Conservation (phyloP, 257 asterid genomes). For the Solanum appendiculatum region DNA sequence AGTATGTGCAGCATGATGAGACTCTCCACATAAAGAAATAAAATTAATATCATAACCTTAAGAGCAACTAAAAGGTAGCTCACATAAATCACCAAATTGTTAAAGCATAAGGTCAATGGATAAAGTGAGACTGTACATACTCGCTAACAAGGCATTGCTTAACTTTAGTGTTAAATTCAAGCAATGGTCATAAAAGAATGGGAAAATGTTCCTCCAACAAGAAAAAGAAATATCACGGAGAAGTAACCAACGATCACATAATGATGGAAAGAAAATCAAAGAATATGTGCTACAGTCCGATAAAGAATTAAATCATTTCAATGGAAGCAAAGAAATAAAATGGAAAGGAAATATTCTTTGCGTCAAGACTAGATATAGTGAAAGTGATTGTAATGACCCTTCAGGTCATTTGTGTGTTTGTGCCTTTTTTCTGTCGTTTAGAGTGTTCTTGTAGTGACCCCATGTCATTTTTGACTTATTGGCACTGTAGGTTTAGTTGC, state of each 20-base stretch:
- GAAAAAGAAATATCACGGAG: background rate
- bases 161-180: background rate
- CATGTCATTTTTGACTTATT: too few species aligned
- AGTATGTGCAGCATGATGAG: constrained; percentile 1
- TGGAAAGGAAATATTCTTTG: background rate
- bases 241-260: background rate
- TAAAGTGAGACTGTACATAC: background rate
- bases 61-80: background rate
- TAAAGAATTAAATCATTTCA: background rate
- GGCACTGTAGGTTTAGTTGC: too few species aligned
- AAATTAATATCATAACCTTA: background rate
- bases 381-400: too few species aligned
- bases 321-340: background rate
- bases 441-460: too few species aligned
- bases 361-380: background rate
- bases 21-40: background rate
- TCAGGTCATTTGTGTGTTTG: too few species aligned
- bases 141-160: background rate
- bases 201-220: background rate
- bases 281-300: background rate
- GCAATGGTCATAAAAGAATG: background rate
- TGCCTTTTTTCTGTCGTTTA: too few species aligned
- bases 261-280: background rate
- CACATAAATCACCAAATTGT: background rate
- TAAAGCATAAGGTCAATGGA: background rate